Evolutionary conservation across 495 filamentous ascomycete species (phyloP), one percentile per base, ranked within the genome.

Genomic region (Baudoinia panamericana): DNA sequence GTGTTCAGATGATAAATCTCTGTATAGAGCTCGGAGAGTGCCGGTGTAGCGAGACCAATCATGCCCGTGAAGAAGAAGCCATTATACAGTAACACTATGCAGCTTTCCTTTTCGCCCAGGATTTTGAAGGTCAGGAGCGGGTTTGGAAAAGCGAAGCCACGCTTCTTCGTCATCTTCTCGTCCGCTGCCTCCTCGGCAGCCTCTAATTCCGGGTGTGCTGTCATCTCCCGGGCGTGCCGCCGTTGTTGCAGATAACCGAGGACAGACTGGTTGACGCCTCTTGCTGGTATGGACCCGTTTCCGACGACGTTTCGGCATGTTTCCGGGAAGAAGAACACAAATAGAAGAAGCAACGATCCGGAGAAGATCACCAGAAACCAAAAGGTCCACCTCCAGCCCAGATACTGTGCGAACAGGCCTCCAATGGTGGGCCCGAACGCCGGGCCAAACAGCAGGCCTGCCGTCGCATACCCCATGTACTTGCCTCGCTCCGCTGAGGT

Each of bases 331-430:
- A 36, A 13, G 16, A 30, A 17, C 7, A 75, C 55, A 54, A 67
- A 73, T 15, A 60, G 59, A 15, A 45, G 31, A 3, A 45, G 35
- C 32, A 45, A 15, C 12, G 30, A 7, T 0, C 62, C 70, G 8
- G 76, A 52, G 55, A 65, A 73, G 17, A 61, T 59, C 10, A 30
- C 42, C 3, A 82, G 62, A 46, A 84, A 83, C 78, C 78, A 84
- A 53, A 85, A 88, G 29, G 82, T 78, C 32, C 70, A 64, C 18
- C 72, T 53, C 80, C 80, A 86, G 0, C 75, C 77, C 0, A 83
- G 61, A 31, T 70, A 79, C 22, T 80, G 64, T 7, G 66, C 60
- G 0, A 84, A 58, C 0, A 82, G 43, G 0, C 80, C 80, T 2
- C 80, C 80, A 13, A 84, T 64, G 4, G 50, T 51, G 6, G 53